Conservation (phyloP, 495 filamentous ascomycete species). For the Penicillium daleae region DNA sequence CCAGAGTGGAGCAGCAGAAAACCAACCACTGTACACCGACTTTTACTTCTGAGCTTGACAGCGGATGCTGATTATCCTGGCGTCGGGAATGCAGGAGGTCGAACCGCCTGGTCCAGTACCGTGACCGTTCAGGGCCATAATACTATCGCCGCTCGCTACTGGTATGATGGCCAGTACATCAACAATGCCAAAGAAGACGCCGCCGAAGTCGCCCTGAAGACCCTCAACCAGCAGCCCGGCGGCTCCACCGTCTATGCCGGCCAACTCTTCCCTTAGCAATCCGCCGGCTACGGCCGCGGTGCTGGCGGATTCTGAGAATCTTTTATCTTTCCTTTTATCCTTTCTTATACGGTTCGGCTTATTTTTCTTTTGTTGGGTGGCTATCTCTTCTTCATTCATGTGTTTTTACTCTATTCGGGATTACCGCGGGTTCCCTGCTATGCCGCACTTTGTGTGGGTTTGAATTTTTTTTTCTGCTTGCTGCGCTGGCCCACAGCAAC, state of each 20-base stretch:
- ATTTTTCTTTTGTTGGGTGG: slow-evolving; percentile 35
- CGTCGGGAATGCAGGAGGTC: slow-evolving; percentile 64
- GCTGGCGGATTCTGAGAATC: slow-evolving; percentile 23
- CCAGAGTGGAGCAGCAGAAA: slow-evolving; percentile 35
- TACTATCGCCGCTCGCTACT: slow-evolving; percentile 73
- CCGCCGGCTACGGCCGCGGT: slow-evolving; percentile 24
- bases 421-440: background rate
- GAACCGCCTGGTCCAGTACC: slow-evolving; percentile 85
- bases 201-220: slow-evolving; percentile 71
- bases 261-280: slow-evolving; percentile 30
- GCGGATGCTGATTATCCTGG: slow-evolving; percentile 29
- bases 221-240: slow-evolving; percentile 32
- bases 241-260: slow-evolving; percentile 33
- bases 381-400: slow-evolving; percentile 27
- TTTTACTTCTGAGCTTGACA: slow-evolving; percentile 36
- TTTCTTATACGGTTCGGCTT: slow-evolving; percentile 7
- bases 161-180: slow-evolving; percentile 87
- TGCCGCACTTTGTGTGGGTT: slow-evolving; percentile 17
- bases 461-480: slow-evolving; percentile 17
- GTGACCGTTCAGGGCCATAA: slow-evolving; percentile 61
- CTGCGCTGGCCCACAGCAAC: slow-evolving; percentile 15
- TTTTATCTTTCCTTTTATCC: background rate
- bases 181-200: slow-evolving; percentile 91
- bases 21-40: slow-evolving; percentile 43
- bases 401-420: slow-evolving; percentile 24